Evolutionary conservation across 1,284 basidiomycete genomes (phyloP), one percentile per base, ranked within the genome.

Genomic region (Austroboletus olivaceoglutinosus): DNA sequence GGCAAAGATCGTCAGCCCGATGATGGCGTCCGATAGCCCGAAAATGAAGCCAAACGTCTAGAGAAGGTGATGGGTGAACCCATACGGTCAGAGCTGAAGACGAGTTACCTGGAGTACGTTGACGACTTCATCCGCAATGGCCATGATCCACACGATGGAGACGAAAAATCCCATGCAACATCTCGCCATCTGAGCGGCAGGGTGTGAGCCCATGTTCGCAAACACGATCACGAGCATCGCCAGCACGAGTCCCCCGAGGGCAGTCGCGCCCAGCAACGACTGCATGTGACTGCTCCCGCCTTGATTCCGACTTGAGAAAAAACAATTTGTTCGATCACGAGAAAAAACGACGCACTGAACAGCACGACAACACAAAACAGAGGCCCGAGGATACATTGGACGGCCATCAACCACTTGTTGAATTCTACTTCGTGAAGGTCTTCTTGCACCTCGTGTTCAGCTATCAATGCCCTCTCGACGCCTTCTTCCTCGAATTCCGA

Each of bases 1-100:
- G 0, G 95, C 96, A 63, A 99, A 99, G 56, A 99, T 87, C 0
- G 95, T 98, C 45, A 98, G 74, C 4, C 96, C 96, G 47, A 99
- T 89, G 64, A 99, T 96, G 23, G 96, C 95, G 67, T 98, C 93
- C n/a, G 91, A 94, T 22, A 99, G 78, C 1, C 95, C 94, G 60
- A 97, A 89, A 50, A 98, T 90, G 69, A 89, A 84, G 16, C 95
- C 96, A 60, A 97, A 88, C 0, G 92, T 89, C 87, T 96, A 62
- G 3, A 62, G 39, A 49, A 22, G 62, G 62, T 23, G 19, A 39
- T 8, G 48, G 5, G 46, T 50, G 22, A 56, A 45, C 43, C 45
- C n/a, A 34, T 38, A 53, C 21, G 15, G 37, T 36, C 50, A 18
- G 31, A 11, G 30, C 23, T 8, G 10, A n/a, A 27, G 45, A 34